Base-by-base conservation (phyloP, 2,329 filamentous ascomycete genomes). In the Calonectria pauciramosa region DNA sequence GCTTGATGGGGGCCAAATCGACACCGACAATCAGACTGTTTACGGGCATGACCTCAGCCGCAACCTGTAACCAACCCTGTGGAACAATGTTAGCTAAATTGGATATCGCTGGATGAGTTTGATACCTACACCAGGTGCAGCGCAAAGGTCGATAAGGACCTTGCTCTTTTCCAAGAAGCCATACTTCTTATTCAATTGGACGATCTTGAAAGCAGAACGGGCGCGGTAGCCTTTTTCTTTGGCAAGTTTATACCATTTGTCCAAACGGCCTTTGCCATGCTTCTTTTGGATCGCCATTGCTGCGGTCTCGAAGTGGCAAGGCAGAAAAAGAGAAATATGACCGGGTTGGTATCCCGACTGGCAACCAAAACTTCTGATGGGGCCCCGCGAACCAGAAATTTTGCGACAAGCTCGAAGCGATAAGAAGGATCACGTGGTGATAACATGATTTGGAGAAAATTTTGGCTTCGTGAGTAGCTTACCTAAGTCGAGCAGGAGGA, bases 131-230 rank as follows among this genome's bases (percentile, higher is more conserved):
- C 97, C 97, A 38, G 97, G 97, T 26, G 97, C 97, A 78, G 97
- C 97, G 88, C 97, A 99, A 84, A 99, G 94, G 93, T 99, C 97
- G 84, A 99, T 90, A 75, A 98, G 89, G 82, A 99, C 97, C 89
- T 95, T 98, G 87, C 95, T 97, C 89, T 97, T 96, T 86, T 99
- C 96, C 80, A 99, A 89, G 86, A 99, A 99, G 80, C 95, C 95
- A 94, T 98, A 99, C 85, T 98, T 99, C 88, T 99, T 98, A 89
- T 99, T 99, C 82, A 99, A 89, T 86, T 99, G 96, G 80, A 99
- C 96, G 81, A 99, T 88, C 88, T 99, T 99, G 91, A 99, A 99
- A 71, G 97, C 96, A 80, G 97, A 96, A 90, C 97, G 92, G 76
- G 97, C 96, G 82, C 97, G 91, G 84, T 98, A 99, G 76, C 97